These are phyloP conservation scores for Tolypocladium paradoxum DNA, from an alignment of 2,329 filamentous ascomycete genomes.

Conservation along the genomic window DNA sequence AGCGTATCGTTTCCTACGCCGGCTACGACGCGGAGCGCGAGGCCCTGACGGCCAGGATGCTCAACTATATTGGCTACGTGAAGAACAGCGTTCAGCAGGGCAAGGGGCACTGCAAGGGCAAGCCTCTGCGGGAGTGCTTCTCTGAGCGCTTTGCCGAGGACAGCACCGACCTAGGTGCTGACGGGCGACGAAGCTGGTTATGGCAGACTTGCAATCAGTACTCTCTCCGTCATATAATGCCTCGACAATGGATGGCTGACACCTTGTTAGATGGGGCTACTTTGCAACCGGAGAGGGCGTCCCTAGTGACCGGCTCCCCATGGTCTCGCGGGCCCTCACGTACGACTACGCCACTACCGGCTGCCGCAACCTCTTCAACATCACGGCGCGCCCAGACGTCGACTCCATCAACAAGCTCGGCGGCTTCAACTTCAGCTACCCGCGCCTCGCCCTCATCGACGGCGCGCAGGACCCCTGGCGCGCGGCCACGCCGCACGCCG, in stretches of 20 bases:
- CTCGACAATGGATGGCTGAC: neutral
- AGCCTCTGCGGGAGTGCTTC: constrained; percentile 18
- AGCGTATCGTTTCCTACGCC: constrained; percentile 27
- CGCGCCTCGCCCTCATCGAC: constrained; percentile 65
- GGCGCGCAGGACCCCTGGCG: constrained; percentile 75
- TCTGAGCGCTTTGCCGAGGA: constrained; percentile 13
- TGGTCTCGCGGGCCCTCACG: constrained; percentile 62
- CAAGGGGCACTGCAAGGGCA: constrained; percentile 10
- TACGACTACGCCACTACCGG: constrained; percentile 50
- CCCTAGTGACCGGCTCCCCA: constrained; percentile 50
- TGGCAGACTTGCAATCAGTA: constrained; percentile 47
- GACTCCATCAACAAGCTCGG: constrained; percentile 67
- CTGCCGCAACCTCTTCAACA: constrained; percentile 61
- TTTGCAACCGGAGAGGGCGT: constrained; percentile 63
- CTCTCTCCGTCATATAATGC: constrained; percentile 7
- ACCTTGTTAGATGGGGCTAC: constrained; percentile 57
- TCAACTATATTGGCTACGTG: constrained; percentile 40
- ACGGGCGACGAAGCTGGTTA: constrained; percentile 30
- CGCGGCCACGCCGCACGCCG: constrained; percentile 58
- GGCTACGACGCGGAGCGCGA: constrained; percentile 28
- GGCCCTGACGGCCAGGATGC: constrained; percentile 28
- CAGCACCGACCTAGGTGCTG: constrained; percentile 10
- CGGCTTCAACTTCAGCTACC: constrained; percentile 60
- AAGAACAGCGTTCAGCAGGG: constrained; percentile 20
- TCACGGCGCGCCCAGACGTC: constrained; percentile 51